A percentile compares a stretch with the other conserved stretches of the same genome.
These are phyloP conservation scores for Stagonosporopsis chrysanthemi DNA, from an alignment of 2,329 filamentous ascomycete species.

Conservation along the genomic window DNA sequence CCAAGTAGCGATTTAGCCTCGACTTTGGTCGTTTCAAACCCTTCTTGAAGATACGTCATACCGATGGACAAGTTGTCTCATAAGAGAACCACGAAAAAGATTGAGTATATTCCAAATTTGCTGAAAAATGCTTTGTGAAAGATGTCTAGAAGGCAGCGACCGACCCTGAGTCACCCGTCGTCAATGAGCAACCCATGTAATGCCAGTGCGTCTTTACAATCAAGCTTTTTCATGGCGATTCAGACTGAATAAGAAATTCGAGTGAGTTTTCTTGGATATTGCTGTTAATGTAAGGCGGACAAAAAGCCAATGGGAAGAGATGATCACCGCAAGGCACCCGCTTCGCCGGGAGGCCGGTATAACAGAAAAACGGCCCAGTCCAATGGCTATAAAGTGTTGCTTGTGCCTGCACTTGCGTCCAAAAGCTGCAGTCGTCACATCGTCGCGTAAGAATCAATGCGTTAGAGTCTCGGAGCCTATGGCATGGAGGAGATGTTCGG, in stretches of 20 bases:
- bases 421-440: background rate
- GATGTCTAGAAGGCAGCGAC: background rate
- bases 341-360: background rate
- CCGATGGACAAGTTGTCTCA: background rate
- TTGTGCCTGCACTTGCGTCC: background rate
- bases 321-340: background rate
- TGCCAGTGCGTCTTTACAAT: background rate
- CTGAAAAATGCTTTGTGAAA: background rate
- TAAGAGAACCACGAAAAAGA: background rate
- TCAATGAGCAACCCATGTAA: background rate
- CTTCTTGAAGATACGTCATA: constrained; percentile 5
- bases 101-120: background rate
- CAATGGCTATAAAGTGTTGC: background rate
- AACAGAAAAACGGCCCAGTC: background rate
- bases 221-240: background rate
- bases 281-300: background rate
- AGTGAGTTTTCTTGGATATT: background rate
- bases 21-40: background rate
- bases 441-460: background rate
- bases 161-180: background rate
- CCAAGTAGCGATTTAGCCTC: constrained; percentile 1
- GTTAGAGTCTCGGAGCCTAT: background rate
- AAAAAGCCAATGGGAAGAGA: background rate
- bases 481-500: background rate
- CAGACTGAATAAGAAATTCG: background rate